phyloP scores from a whole-genome alignment of 2,329 filamentous ascomycete genomes.

The Pestalotiopsis sp. region DNA sequence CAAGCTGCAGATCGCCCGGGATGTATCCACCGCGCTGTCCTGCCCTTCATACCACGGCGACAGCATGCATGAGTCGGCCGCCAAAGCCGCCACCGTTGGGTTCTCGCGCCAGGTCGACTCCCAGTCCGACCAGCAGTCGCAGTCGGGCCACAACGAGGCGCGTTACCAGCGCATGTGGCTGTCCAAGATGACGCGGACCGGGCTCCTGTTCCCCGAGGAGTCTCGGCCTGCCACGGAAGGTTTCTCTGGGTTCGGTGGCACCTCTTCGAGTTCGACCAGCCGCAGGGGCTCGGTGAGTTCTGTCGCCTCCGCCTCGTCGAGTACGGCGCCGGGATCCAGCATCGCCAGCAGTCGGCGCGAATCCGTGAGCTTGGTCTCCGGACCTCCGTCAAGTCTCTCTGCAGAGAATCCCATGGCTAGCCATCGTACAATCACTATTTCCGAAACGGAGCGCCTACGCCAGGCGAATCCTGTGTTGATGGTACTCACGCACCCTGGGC shows the following conservation, averaged over 20 bases:
- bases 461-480: conserved; percentile 27
- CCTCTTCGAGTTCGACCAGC: conserved; percentile 23
- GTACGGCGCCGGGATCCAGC: conserved; percentile 3
- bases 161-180: conserved; percentile 35
- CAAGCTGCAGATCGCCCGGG: conserved; percentile 29
- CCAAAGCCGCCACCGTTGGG: conserved; percentile 28
- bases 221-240: conserved; percentile 29
- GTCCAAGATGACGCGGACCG: conserved; percentile 32
- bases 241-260: conserved; percentile 30
- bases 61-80: conserved; percentile 29
- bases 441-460: conserved; percentile 20
- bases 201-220: conserved; percentile 32
- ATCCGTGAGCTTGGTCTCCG: background rate
- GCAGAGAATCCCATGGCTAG: background rate
- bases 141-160: conserved; percentile 20
- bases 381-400: background rate
- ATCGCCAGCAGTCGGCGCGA: background rate
- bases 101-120: background rate
- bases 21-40: conserved; percentile 24
- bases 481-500: conserved; percentile 30
- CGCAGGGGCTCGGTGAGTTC: conserved; percentile 26
- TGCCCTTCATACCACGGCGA: conserved; percentile 30
- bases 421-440: conserved; percentile 7
- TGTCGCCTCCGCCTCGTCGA: conserved; percentile 14
- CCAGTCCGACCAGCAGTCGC: background rate